Percentiles rank a stretch among this genome's conserved stretches.
Conservation (phyloP, 805 yeast species). For the Myxozyma melibiosi region DNA sequence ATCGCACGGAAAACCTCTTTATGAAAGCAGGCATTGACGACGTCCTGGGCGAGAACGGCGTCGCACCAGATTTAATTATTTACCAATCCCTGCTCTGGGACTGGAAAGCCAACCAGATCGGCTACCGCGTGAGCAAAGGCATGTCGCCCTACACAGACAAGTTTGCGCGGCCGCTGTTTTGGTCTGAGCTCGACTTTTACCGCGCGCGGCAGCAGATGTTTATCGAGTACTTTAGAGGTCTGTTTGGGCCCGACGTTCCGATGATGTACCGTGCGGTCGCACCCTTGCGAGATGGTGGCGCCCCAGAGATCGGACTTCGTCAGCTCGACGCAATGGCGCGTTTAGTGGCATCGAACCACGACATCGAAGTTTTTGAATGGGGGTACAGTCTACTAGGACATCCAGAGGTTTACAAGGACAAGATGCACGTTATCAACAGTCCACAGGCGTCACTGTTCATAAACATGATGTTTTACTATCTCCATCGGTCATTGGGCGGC, state of each 20-base stretch:
- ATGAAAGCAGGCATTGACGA: background rate
- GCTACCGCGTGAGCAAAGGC: background rate
- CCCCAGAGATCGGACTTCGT: slow-evolving; percentile 7
- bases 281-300: slow-evolving; percentile 9
- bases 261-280: slow-evolving; percentile 20
- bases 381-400: slow-evolving; percentile 17
- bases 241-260: slow-evolving; percentile 26
- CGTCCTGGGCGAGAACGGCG: slow-evolving; percentile 17
- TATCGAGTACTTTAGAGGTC: slow-evolving; percentile 5
- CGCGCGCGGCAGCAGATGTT: slow-evolving; percentile 10
- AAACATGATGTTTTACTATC: slow-evolving; percentile 27
- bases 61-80: slow-evolving; percentile 16
- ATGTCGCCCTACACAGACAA: background rate
- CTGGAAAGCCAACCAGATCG: background rate
- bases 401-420: slow-evolving; percentile 4
- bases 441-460: slow-evolving; percentile 8
- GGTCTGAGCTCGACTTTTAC: slow-evolving; percentile 22
- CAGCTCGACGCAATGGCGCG: slow-evolving; percentile 19
- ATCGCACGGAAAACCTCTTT: slow-evolving; percentile 12
- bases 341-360: slow-evolving; percentile 7
- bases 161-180: slow-evolving; percentile 9
- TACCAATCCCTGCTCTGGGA: slow-evolving; percentile 23
- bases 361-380: slow-evolving; percentile 26
- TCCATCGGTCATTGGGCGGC: slow-evolving; percentile 29
- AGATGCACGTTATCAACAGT: slow-evolving; percentile 18